A percentile compares a stretch with the other conserved stretches of the same genome.
Conservation (phyloP, 139 green algal genomes). For the Closterium sp. region DNA sequence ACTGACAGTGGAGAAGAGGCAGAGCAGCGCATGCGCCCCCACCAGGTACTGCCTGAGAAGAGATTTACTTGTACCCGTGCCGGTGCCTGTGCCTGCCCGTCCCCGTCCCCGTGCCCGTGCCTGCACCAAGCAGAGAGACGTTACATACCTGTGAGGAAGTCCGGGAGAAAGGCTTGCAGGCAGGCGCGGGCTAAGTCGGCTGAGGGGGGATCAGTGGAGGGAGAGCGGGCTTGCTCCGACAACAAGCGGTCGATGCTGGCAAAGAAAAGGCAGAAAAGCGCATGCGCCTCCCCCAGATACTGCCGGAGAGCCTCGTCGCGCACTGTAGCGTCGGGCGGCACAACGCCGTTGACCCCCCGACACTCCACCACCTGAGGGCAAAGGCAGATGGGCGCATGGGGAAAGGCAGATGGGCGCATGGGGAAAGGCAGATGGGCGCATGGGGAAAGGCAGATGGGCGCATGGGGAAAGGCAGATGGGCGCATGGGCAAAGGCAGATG, state of each 20-base stretch:
- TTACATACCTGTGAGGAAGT: slow-evolving; percentile 25
- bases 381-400: no score
- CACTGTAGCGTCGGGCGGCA: background rate
- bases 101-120: no score
- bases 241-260: background rate
- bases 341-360: background rate
- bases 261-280: slow-evolving; percentile 26
- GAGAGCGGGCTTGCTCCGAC: background rate
- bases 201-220: background rate
- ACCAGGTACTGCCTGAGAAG: no score
- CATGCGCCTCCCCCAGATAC: slow-evolving; percentile 11
- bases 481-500: no score
- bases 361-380: background rate
- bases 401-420: no score
- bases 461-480: no score
- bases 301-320: slow-evolving; percentile 9
- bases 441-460: no score
- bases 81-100: no score
- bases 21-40: no score
- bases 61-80: no score
- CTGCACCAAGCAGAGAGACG: background rate
- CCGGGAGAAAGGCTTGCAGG: slow-evolving; percentile 10
- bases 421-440: no score
- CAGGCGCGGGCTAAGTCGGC: background rate
- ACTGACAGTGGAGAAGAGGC: no score